Evolutionary conservation across 768 basidiomycete genomes (phyloP), one percentile per base, ranked within the genome.

Genomic region (Serendipita sp.): DNA sequence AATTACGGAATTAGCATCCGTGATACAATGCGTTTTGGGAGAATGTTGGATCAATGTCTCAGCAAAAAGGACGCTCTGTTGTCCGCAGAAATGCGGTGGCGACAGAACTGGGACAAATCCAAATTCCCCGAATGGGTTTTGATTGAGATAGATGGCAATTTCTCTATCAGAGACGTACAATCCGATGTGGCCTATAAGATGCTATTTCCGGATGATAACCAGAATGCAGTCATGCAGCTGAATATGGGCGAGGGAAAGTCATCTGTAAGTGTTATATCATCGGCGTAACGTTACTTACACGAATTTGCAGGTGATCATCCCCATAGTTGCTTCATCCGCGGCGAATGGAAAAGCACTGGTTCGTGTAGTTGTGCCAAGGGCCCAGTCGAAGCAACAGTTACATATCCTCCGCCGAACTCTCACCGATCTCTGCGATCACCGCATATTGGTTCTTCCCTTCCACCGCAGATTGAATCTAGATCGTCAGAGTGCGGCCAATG

Each of bases 191-290:
- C 80, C 1, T 62, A 68, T 2, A 76, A 80, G 62, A 82, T 83
- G 82, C 78, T 80, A 30, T 63, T 69, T 0, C 81, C 82, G 0
- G 65, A 64, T 1, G 74, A 71, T 0, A 65, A 66, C 1, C 15
- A 67, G 4, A 83, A 78, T 58, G 76, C 77, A 0, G 69, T 74
- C 5, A 71, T 79, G 34, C 81, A 83, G 46, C 76, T 83, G 16
- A 81, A 83, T 60, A 83, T 83, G 81, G 81, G 81, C 2, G 81
- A 83, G 64, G 82, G 81, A 0, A 82, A 83, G 66, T 77, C 79
- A 10, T 74, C 76, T 2, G 80, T 80, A 4, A 51, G 45, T 46
- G 18, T 18, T 51, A 32, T 4, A 18, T 16, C 48, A 51, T 18
- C 8, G 8, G 3, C n/a, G 16, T 4, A 51, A 4, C 8, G 4